Base-by-base conservation (phyloP, 257 asterid species). In the Scutellaria minor region DNA sequence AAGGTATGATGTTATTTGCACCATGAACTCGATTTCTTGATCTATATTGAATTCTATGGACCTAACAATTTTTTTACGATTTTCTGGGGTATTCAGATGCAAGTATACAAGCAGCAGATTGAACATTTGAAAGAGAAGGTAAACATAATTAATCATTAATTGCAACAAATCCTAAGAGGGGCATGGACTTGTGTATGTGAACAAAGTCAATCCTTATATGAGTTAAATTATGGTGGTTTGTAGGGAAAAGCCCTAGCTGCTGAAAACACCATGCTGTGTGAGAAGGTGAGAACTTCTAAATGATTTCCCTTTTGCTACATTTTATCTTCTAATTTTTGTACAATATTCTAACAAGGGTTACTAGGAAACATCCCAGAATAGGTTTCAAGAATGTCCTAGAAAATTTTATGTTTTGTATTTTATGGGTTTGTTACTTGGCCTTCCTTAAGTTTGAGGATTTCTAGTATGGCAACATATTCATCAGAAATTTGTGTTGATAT, bases 101-200 rank as follows among this genome's bases (percentile, higher is more conserved):
- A 89, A 81, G 86, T 91, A 6, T 94, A 81, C 83, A 84, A 76
- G 78, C 92, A 92, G 69, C 97, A 91, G 79, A 85, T 89, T 66
- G 84, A 86, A 46, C 86, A 80, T 15, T 66, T 94, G 79, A 90
- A 87, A 79, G 92, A 88, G 66, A 89, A 88, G 98, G 99, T 94
- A 82, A 50, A 10, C 7, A 1, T 20, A 20, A 51, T 44, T 7
- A 12, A 24, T 24, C 27, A 1, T 24, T 24, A 24, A 1, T 24
- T 24, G 27, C 37, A 31, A 31, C 37, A 31, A 31, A 31, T 31
- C 37, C 37, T 5, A 2, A 31, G 0, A 0, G 4, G 37, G 37
- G 37, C 4, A 31, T 31, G 37, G 37, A 4, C 2, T 31, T 4
- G 3, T 31, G 5, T 31, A 31, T 2, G 37, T 2, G 5, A 31